These are phyloP conservation scores for Didymosphaeria variabile DNA, from an alignment of 2,329 filamentous ascomycete genomes.

Conservation along the genomic window DNA sequence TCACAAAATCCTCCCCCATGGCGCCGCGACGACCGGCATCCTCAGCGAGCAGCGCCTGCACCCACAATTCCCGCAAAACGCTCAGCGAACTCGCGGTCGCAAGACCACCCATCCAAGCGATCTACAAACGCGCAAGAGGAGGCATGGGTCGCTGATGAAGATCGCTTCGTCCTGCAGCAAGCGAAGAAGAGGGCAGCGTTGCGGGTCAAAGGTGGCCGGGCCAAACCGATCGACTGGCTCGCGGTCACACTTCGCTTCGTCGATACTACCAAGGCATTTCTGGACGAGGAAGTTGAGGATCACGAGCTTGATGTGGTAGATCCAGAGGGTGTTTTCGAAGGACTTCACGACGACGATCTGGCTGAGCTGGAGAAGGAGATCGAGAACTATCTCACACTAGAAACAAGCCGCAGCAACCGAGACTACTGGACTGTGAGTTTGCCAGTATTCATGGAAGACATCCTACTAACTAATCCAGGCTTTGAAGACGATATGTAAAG, in stretches of 20 bases:
- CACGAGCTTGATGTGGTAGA: slow-evolving; percentile 77
- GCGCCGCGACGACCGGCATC: slow-evolving; percentile 34
- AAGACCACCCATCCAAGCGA: slow-evolving; percentile 51
- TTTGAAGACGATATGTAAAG: slow-evolving; percentile 82
- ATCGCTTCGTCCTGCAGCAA: slow-evolving; percentile 94
- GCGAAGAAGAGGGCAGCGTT: slow-evolving; percentile 98
- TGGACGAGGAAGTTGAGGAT: slow-evolving; percentile 86
- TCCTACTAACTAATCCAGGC: slow-evolving; percentile 61
- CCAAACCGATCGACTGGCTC: slow-evolving; percentile 92
- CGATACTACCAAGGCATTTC: slow-evolving; percentile 78
- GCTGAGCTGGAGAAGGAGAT: slow-evolving; percentile 84
- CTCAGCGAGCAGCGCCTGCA: slow-evolving; percentile 34
- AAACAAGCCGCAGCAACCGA: slow-evolving; percentile 77
- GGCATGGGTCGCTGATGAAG: slow-evolving; percentile 89
- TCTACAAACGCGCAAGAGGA: slow-evolving; percentile 58
- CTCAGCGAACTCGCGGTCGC: slow-evolving; percentile 53
- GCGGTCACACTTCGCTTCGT: slow-evolving; percentile 90
- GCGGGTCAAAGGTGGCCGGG: slow-evolving; percentile 87
- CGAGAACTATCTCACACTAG: slow-evolving; percentile 78
- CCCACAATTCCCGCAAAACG: slow-evolving; percentile 55
- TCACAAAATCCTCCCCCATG: slow-evolving; percentile 47
- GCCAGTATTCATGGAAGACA: slow-evolving; percentile 24
- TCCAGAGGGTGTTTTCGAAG: slow-evolving; percentile 82
- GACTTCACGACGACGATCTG: slow-evolving; percentile 72
- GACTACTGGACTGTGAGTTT: slow-evolving; percentile 81